A percentile compares a stretch with the other conserved stretches of the same genome.
Evolutionary conservation across 257 asterid species (phyloP).

Genomic region (Marsdenia floribunda): DNA sequence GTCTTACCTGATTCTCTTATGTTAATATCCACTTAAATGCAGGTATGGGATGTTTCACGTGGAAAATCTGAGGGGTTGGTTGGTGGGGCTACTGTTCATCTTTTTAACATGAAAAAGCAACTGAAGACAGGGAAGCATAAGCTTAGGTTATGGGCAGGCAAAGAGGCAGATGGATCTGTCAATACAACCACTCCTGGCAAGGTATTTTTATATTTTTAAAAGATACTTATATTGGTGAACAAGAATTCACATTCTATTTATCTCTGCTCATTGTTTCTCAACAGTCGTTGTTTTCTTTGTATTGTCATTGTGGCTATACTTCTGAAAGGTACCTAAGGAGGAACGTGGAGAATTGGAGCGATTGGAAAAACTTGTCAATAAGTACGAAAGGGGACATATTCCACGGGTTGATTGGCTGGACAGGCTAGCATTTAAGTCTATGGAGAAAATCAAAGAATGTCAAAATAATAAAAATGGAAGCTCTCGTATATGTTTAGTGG

Average conservation of each 20-base stretch:
- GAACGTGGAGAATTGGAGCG: slow-evolving; percentile 97
- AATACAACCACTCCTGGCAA: slow-evolving; percentile 87
- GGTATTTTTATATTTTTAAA: slow-evolving; percentile 31
- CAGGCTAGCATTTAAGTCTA: slow-evolving; percentile 82
- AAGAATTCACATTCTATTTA: neutral
- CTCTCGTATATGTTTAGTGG: slow-evolving; percentile 69
- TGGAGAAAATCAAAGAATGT: slow-evolving; percentile 87
- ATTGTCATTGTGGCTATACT: slow-evolving; percentile 16
- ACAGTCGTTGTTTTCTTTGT: neutral
- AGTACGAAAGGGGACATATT: slow-evolving; percentile 95
- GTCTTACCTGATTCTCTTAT: neutral
- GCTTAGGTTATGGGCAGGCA: slow-evolving; percentile 85
- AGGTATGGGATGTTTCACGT: slow-evolving; percentile 90
- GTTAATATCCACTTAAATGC: slow-evolving; percentile 13
- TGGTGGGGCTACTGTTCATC: slow-evolving; percentile 96
- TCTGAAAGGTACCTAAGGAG: slow-evolving; percentile 78
- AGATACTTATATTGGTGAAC: neutral
- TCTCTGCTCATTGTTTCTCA: neutral
- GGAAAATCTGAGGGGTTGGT: slow-evolving; percentile 63
- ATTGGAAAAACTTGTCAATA: slow-evolving; percentile 86
- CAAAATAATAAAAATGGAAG: slow-evolving; percentile 76
- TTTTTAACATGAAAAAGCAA: slow-evolving; percentile 82
- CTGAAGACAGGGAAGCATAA: slow-evolving; percentile 93
- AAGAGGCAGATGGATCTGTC: slow-evolving; percentile 92
- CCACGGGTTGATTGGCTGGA: slow-evolving; percentile 99